Percentiles rank a stretch among this genome's conserved stretches.
These are phyloP conservation scores for Hyphopichia fennica DNA, from an alignment of 1,139 yeast genomes.

Conservation along the genomic window DNA sequence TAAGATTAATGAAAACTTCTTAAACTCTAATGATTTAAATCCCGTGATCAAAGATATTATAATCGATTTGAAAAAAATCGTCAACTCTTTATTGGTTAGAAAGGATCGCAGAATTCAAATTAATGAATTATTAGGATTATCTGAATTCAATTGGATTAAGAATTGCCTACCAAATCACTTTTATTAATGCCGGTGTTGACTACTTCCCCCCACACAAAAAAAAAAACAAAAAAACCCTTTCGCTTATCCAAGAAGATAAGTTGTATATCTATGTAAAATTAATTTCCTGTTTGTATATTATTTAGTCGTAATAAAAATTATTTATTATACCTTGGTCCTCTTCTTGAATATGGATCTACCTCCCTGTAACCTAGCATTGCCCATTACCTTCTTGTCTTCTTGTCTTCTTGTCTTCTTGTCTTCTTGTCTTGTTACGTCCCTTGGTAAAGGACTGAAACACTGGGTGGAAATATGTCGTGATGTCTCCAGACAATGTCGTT, in stretches of 20 bases:
- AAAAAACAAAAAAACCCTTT: no score
- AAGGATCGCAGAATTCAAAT: constrained; percentile 33
- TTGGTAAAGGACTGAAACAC: no score
- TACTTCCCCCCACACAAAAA: no score
- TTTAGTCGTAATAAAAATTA: not conserved
- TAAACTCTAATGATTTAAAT: constrained; percentile 4
- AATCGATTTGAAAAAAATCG: constrained; percentile 27
- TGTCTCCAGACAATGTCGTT: no score
- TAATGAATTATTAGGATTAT: constrained; percentile 11
- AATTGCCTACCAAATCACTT: constrained; percentile 12
- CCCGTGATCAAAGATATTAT: constrained; percentile 23
- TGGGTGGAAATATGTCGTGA: no score
- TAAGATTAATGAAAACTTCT: constrained; percentile 17
- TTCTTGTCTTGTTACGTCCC: no score
- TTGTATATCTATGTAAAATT: not conserved
- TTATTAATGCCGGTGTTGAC: not conserved
- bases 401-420: no score
- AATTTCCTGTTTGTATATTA: not conserved
- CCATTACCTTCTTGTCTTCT: no score
- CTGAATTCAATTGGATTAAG: constrained; percentile 22
- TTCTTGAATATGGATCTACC: no score
- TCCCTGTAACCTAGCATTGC: no score
- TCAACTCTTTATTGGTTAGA: constrained; percentile 37
- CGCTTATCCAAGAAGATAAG: no score
- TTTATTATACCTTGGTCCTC: not conserved